Base-by-base conservation (phyloP, 1,139 yeast genomes). In the Spencermartinsiella ligniputridi region DNA sequence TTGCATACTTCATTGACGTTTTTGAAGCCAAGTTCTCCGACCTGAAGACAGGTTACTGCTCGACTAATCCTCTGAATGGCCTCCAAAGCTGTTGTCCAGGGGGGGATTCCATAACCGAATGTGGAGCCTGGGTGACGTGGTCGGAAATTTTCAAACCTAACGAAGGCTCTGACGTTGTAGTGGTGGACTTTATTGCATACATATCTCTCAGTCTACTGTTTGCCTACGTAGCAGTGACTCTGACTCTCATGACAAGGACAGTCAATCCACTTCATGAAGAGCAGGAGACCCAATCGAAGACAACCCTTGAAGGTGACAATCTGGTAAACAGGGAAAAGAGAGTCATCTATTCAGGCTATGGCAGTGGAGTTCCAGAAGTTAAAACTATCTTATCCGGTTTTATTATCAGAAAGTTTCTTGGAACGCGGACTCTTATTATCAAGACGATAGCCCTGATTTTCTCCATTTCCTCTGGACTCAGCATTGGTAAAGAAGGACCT, bases 401-500 rank as follows among this genome's bases (percentile, higher is more conserved):
- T 40, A 57, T 58, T 33, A 60, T 57, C 20, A 66, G 83, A 46
- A 64, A 73, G 39, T 79, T 76, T 52, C 62, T 79, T 39, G 84
- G 85, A 3, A 65, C 78, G 2, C 72, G 74, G 51, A 77, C 85
- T 0, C 66, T 79, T 15, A 40, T 78, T 24, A 67, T 76, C 45
- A 79, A 79, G 58, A 69, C 81, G 0, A 52, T 69, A 3, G 78
- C 80, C 0, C 61, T 80, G 33, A 67, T 79, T 1, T 68, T 79
- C 32, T 80, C 84, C 1, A 79, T 81, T 44, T 83, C 85, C 0
- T 78, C 85, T 0, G 87, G 87, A 0, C 66, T 81, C 67, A 68
- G 80, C 13, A 66, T 81, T 16, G 88, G 88, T 0, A 82, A 82
- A 62, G 88, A 81, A 53, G 88, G 85, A 2, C 88, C 88, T 0